These are phyloP conservation scores for Panus rudis DNA, from an alignment of 768 basidiomycete species.

Conservation along the genomic window DNA sequence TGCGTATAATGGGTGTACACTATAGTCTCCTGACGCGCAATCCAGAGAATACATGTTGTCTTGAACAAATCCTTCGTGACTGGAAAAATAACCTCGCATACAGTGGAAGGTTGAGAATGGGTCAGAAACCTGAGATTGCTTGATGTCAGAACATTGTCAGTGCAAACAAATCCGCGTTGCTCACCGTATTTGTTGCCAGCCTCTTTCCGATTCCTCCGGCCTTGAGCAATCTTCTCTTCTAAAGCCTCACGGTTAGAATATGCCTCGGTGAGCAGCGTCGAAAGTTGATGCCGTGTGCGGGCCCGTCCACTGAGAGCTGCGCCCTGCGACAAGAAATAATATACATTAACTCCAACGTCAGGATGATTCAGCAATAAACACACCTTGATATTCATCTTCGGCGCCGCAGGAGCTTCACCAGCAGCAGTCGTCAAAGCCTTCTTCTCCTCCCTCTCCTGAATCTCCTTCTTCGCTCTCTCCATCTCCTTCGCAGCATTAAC, in stretches of 20 bases:
- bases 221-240: conserved; percentile 81
- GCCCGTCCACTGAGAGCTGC: conserved; percentile 68
- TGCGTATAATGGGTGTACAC: too few species aligned
- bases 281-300: conserved; percentile 67
- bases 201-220: conserved; percentile 76
- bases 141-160: background rate
- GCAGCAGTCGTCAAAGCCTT: conserved; percentile 68
- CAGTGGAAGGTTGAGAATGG: too few species aligned
- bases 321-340: conserved; percentile 34
- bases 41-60: conserved; percentile 8
- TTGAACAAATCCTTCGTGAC: conserved; percentile 6
- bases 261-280: conserved; percentile 75
- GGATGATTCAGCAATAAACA: too few species aligned
- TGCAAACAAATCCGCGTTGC: conserved; percentile 17
- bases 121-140: conserved; percentile 11
- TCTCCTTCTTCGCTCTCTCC: conserved; percentile 68
- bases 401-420: conserved; percentile 46
- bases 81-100: background rate
- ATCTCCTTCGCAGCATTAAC: conserved; percentile 68
- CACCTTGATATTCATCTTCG: conserved; percentile 81
- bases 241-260: conserved; percentile 77
- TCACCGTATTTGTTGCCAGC: conserved; percentile 91
- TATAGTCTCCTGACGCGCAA: too few species aligned
- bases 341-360: background rate
- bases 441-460: conserved; percentile 68